Conservation (phyloP, 2,329 filamentous ascomycete genomes). For the Ceratocystis cacaofunesta region DNA sequence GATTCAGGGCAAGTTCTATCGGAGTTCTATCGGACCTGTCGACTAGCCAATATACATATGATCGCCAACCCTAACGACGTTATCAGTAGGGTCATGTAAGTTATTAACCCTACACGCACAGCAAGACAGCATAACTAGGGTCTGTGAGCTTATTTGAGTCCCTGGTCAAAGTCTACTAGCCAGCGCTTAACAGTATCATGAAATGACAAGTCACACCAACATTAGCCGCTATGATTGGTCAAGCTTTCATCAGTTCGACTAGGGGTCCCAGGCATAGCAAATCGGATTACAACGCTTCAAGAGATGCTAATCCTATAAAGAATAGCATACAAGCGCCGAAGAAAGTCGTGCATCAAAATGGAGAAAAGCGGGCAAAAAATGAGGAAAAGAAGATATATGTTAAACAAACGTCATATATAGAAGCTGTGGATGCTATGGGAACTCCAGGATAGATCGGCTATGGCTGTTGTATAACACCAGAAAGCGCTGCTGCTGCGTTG, state of each 20-base stretch:
- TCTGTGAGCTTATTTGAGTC: not conserved
- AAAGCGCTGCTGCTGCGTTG: not conserved
- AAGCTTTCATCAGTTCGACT: not conserved
- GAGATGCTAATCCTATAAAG: not conserved
- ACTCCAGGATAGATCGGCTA: not conserved
- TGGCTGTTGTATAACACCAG: not conserved
- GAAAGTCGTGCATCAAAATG: not conserved
- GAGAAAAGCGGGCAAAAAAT: not conserved
- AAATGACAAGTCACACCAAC: not conserved
- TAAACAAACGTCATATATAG: not conserved
- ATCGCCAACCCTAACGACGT: not conserved
- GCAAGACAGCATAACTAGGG: not conserved
- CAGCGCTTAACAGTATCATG: not conserved
- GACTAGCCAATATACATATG: not conserved
- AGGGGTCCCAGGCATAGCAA: not conserved
- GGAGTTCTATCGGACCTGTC: not conserved
- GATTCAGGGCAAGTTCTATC: not conserved
- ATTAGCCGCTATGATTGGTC: not conserved
- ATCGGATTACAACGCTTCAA: not conserved
- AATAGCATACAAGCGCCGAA: not conserved
- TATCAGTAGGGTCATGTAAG: not conserved
- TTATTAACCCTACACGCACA: not conserved
- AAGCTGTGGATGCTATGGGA: not conserved
- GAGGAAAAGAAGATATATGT: not conserved
- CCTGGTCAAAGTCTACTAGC: not conserved